A percentile compares a stretch with the other conserved stretches of the same genome.
These are phyloP conservation scores for Phytophthora quininea DNA, from an alignment of 352 stramenopile genomes.

Conservation along the genomic window DNA sequence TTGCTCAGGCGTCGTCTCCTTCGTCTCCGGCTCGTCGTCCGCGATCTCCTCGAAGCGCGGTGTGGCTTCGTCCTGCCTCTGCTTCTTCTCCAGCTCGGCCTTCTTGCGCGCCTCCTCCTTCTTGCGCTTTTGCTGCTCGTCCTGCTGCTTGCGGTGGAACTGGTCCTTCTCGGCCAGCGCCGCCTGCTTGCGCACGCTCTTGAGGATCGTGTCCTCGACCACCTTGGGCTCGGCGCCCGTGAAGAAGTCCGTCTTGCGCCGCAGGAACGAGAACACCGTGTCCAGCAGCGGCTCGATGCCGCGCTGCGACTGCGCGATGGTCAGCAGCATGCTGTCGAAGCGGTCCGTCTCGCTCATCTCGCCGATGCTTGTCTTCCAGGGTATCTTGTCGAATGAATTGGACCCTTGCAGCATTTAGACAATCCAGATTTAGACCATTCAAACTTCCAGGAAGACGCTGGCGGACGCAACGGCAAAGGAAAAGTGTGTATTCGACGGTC, in stretches of 20 bases:
- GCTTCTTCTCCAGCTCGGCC: slow-evolving; percentile 55
- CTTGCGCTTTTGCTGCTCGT: slow-evolving; percentile 82
- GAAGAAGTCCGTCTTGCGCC: slow-evolving; percentile 99
- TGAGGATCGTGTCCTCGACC: slow-evolving; percentile 87
- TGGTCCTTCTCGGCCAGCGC: slow-evolving; percentile 84
- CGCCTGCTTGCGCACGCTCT: slow-evolving; percentile 93
- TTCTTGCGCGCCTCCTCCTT: slow-evolving; percentile 59
- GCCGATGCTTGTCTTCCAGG: not conserved
- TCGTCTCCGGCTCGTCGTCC: slow-evolving; percentile 52
- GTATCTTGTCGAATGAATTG: not conserved
- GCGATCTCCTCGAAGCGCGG: slow-evolving; percentile 85
- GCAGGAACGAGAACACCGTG: slow-evolving; percentile 98
- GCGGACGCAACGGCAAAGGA: slow-evolving; percentile 19
- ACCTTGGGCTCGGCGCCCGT: slow-evolving; percentile 81
- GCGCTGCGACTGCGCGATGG: slow-evolving; percentile 95
- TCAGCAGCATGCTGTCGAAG: slow-evolving; percentile 97
- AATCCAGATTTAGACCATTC: no score
- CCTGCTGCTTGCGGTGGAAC: slow-evolving; percentile 73
- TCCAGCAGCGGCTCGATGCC: slow-evolving; percentile 99
- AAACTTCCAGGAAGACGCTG: no score
- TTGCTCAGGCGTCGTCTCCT: slow-evolving; percentile 27
- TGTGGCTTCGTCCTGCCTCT: slow-evolving; percentile 46
- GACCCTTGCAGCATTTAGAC: not conserved
- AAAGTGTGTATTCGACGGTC: slow-evolving; percentile 33
- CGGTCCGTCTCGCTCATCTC: slow-evolving; percentile 75